Evolutionary conservation across 805 yeast genomes (phyloP).

Genomic region (Candida qinlingensis): DNA sequence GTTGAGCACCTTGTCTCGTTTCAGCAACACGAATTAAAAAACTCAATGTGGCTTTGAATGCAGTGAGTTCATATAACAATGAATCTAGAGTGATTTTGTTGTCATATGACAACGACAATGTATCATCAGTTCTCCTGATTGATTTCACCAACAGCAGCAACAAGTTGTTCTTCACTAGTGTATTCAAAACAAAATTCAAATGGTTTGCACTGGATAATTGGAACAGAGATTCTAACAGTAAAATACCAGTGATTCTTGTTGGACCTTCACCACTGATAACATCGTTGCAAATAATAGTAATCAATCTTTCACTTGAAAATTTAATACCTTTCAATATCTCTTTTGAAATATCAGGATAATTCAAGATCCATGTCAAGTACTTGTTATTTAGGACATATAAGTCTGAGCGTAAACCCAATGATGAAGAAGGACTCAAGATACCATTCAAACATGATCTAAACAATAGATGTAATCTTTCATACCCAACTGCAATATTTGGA

Average conservation of each 20-base stretch:
- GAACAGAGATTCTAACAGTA: conserved; percentile 65
- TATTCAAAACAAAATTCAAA: conserved; percentile 52
- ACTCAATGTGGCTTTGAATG: conserved; percentile 66
- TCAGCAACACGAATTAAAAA: conserved; percentile 72
- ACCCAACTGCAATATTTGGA: conserved; percentile 35
- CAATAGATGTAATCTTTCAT: conserved; percentile 56
- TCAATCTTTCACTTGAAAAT: conserved; percentile 53
- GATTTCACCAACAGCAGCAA: conserved; percentile 61
- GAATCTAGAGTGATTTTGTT: conserved; percentile 43
- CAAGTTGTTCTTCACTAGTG: conserved; percentile 60
- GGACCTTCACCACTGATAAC: conserved; percentile 75
- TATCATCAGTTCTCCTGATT: conserved; percentile 63
- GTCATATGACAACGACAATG: conserved; percentile 35
- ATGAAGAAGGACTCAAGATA: conserved; percentile 61
- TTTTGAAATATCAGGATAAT: conserved; percentile 35
- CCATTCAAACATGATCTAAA: conserved; percentile 75
- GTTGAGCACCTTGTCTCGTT: conserved; percentile 71
- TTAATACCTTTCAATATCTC: conserved; percentile 51
- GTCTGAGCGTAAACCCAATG: conserved; percentile 68
- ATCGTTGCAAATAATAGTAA: conserved; percentile 68
- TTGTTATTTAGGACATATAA: conserved; percentile 69
- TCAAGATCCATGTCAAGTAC: conserved; percentile 49
- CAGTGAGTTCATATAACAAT: conserved; percentile 67
- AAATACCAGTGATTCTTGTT: conserved; percentile 65
- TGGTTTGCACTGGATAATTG: conserved; percentile 48